Base-by-base conservation (phyloP, 768 basidiomycete species). In the Suillus plorans region DNA sequence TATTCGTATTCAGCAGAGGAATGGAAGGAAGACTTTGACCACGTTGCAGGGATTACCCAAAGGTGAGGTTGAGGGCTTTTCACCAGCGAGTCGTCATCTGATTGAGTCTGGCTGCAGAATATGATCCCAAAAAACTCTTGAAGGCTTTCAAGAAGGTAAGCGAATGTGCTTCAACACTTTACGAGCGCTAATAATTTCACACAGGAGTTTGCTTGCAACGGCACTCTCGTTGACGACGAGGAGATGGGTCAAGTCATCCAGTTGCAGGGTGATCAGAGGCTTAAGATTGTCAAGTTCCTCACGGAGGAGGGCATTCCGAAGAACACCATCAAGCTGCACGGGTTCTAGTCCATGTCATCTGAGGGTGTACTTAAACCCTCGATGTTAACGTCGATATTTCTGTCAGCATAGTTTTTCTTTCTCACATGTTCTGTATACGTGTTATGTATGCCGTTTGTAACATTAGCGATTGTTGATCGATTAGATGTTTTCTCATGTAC, bases 121-220 rank as follows among this genome's bases (percentile, higher is more conserved):
- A 97, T 79, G 95, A 98, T 78, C 85, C 89, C 70, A 99, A 97
- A 89, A 99, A 99, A 82, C 85, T 99, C 69, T 84, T 99, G 79
- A 99, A 99, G 79, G 95, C 93, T 16, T 97, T 99, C 85, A 99
- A 99, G 86, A 99, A 98, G 90, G 94, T 91, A 64, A 56, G 65
- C 3, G 20, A 9, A 37, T 37, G 61, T 8, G 4, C 14, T 63
- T 4, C 50, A n/a, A 45, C 28, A 52, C 16, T 64, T 12, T 37
- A 16, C 52, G 13, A 14, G 36, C 44, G 37, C 56, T 67, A 55
- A 71, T 66, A 65, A 37, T 25, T 18, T 18, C 8, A 49, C 59
- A 13, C 69, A 96, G 94, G 94, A 97, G 84, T 97, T 98, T 71
- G 96, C 96, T 69, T 98, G 96, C 83, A 99, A 99, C 80, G 97